phyloP scores from a whole-genome alignment of 2,329 filamentous ascomycete species.

The Colletotrichum tropicicola region DNA sequence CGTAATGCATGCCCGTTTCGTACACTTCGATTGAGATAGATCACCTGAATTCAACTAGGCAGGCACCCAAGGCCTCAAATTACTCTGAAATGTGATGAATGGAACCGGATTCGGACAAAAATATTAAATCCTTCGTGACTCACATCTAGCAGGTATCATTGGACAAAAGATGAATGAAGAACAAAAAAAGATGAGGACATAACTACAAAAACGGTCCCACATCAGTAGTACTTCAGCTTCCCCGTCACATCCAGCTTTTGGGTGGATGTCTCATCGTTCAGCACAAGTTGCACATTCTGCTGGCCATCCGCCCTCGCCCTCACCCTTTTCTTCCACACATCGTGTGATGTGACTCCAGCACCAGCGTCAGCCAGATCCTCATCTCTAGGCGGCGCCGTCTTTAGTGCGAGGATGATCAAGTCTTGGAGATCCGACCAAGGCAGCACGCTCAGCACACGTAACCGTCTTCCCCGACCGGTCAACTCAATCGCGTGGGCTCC shows the following conservation, averaged over 20 bases:
- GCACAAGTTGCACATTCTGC: neutral
- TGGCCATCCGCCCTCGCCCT: neutral
- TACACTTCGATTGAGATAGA: too few relatives aligned
- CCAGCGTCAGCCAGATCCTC: neutral
- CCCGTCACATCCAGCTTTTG: neutral
- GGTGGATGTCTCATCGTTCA: neutral
- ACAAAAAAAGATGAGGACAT: neutral
- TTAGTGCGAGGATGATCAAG: neutral
- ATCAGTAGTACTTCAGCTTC: neutral
- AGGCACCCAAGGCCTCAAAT: too few relatives aligned
- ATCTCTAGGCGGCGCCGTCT: neutral
- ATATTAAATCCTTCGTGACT: too few relatives aligned
- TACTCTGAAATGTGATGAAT: too few relatives aligned
- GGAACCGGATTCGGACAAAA: too few relatives aligned
- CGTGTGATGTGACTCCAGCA: neutral
- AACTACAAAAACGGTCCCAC: neutral
- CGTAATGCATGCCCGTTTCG: too few relatives aligned
- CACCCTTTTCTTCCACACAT: neutral
- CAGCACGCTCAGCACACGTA: neutral
- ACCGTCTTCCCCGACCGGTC: neutral
- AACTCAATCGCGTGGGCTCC: neutral
- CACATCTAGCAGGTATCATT: too few relatives aligned
- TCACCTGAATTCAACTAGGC: too few relatives aligned
- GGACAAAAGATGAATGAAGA: too few relatives aligned
- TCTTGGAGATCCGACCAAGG: conserved; percentile 16